Evolutionary conservation across 768 basidiomycete species (phyloP).

Genomic region (Fomitopsis pulvina): DNA sequence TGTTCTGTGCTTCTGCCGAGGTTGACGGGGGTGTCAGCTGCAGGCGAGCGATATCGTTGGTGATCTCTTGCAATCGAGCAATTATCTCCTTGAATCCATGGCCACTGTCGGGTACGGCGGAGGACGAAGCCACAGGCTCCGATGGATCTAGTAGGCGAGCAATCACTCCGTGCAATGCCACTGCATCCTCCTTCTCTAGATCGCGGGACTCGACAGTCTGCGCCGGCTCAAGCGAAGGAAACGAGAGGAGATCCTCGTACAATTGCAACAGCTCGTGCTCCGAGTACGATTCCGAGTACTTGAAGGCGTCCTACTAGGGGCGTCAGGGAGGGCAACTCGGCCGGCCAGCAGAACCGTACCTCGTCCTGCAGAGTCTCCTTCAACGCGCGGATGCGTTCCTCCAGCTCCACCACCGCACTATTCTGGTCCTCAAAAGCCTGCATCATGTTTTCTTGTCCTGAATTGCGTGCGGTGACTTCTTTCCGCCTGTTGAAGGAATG

Average conservation of each 20-base stretch:
- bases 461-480: background rate
- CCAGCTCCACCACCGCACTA: conserved; percentile 9
- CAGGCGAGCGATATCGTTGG: background rate
- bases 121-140: conserved; percentile 4
- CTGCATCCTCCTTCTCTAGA: conserved; percentile 7
- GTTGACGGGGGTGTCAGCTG: background rate
- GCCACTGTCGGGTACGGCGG: conserved; percentile 1
- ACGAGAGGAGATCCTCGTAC: conserved; percentile 34
- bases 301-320: background rate
- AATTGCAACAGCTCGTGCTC: conserved; percentile 33
- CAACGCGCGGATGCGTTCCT: conserved; percentile 15
- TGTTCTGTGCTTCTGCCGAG: background rate
- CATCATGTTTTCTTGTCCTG: background rate
- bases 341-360: background rate
- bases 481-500: background rate
- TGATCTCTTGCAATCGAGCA: conserved; percentile 10
- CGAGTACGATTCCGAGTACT: conserved; percentile 17
- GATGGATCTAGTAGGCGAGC: conserved; percentile 25
- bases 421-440: background rate
- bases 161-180: conserved; percentile 28
- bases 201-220: conserved; percentile 6
- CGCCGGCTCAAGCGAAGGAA: conserved; percentile 13
- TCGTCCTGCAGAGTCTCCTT: conserved; percentile 11
- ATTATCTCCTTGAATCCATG: conserved; percentile 4
- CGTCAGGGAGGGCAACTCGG: background rate